Conservation (phyloP, 2,329 filamentous ascomycete genomes). For the Knufia fluminis region DNA sequence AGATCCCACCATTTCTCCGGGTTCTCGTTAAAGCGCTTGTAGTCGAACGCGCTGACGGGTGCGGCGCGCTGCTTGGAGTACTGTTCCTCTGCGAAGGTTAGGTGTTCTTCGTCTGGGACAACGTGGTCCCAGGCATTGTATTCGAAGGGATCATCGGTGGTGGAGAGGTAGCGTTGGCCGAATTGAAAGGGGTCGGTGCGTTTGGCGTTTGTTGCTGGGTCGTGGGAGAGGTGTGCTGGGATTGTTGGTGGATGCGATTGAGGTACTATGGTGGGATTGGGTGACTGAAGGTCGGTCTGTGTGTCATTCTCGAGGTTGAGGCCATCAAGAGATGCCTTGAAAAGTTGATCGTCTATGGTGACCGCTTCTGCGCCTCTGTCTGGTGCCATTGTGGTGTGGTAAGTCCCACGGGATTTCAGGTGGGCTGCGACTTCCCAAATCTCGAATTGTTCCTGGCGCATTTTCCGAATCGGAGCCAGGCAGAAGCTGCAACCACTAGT, state of each 20-base stretch:
- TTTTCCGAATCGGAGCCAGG: neutral
- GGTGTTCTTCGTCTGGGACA: conserved; percentile 80
- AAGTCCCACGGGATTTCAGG: neutral
- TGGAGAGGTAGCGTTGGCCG: conserved; percentile 73
- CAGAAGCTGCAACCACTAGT: neutral
- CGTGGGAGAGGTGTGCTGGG: conserved; percentile 59
- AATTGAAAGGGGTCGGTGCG: conserved; percentile 91
- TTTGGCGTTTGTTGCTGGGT: conserved; percentile 69
- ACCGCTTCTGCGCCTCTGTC: conserved; percentile 15
- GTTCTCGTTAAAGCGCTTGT: conserved; percentile 75
- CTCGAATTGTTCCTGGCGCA: neutral
- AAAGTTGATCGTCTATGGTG: too few relatives aligned
- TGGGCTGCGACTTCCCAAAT: neutral
- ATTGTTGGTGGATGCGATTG: conserved; percentile 20
- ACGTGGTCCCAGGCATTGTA: conserved; percentile 99
- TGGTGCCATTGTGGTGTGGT: conserved; percentile 14
- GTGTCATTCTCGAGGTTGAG: neutral
- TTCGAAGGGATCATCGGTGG: conserved; percentile 73
- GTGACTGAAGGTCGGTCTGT: neutral
- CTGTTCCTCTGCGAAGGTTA: conserved; percentile 74
- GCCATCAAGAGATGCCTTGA: neutral
- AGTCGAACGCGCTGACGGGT: conserved; percentile 89
- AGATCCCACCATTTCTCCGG: conserved; percentile 96
- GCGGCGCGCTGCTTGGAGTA: conserved; percentile 73
- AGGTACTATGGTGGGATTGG: neutral